Evolutionary conservation across 202 grass and related monocot species (phyloP).

Genomic region (Digitaria exilis): DNA sequence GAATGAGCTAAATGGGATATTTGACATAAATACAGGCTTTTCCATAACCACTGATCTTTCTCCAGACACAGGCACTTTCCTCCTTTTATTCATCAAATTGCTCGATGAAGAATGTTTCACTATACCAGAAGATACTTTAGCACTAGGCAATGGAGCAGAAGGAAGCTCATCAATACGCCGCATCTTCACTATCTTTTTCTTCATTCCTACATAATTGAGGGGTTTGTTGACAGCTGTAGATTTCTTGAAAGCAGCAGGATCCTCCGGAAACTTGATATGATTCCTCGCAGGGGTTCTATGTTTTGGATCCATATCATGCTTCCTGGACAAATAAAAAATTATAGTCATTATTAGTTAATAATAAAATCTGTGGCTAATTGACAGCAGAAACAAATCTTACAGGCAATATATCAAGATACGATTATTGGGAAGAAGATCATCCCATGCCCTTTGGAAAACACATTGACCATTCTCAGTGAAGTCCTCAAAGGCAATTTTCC

Average conservation of each 20-base stretch:
- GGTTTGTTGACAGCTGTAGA: conserved; percentile 28
- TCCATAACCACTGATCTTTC: conserved; percentile 22
- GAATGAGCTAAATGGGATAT: conserved; percentile 52
- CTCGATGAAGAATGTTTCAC: conserved; percentile 14
- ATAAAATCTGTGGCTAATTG: conserved; percentile 32
- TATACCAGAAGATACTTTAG: no score
- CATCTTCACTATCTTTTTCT: conserved; percentile 31
- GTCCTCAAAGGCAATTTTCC: conserved; percentile 56
- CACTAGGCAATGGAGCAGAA: background rate
- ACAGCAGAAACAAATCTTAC: conserved; percentile 50
- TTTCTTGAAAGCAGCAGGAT: conserved; percentile 32
- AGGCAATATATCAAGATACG: conserved; percentile 90
- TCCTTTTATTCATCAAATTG: conserved; percentile 37
- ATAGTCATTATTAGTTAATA: conserved; percentile 30
- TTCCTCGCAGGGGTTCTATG: conserved; percentile 59
- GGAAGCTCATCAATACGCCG: conserved; percentile 29
- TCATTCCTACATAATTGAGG: conserved; percentile 36
- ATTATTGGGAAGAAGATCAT: conserved; percentile 74
- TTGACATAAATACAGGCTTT: conserved; percentile 22
- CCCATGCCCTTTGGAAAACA: conserved; percentile 76
- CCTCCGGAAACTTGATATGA: conserved; percentile 76
- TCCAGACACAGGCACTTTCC: conserved; percentile 18
- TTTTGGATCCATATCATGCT: conserved; percentile 71
- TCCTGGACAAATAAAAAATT: conserved; percentile 57
- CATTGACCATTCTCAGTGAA: conserved; percentile 48